Percentiles rank a stretch among this genome's conserved stretches.
Conservation (phyloP, 2,329 filamentous ascomycete species). For the Pseudogymnoascus sp. region DNA sequence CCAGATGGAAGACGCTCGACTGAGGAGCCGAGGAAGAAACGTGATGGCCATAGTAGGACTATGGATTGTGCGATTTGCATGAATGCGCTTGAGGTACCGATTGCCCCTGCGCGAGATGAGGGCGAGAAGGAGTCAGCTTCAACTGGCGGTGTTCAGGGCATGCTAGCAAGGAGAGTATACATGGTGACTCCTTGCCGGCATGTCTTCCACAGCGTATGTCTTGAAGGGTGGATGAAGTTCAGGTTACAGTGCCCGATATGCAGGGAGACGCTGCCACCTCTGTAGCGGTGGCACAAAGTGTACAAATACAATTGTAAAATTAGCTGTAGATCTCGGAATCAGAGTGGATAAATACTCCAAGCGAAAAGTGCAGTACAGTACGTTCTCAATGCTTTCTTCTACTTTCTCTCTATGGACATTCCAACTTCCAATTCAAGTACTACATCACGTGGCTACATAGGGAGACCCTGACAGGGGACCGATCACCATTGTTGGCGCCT, state of each 20-base stretch:
- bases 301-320: neutral
- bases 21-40: constrained; percentile 27
- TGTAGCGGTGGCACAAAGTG: constrained; percentile 40
- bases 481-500: neutral
- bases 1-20: constrained; percentile 28
- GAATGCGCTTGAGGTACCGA: constrained; percentile 80
- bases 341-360: neutral
- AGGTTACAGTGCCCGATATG: constrained; percentile 92
- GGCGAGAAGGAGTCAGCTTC: constrained; percentile 32
- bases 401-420: neutral
- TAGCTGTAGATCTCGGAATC: neutral
- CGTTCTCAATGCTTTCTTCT: neutral
- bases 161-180: constrained; percentile 73
- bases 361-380: neutral
- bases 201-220: constrained; percentile 84
- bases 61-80: constrained; percentile 96
- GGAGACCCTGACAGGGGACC: constrained; percentile 3
- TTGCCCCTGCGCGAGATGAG: constrained; percentile 53
- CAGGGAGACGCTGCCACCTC: constrained; percentile 74
- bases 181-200: constrained; percentile 98
- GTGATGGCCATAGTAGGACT: constrained; percentile 36
- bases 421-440: neutral
- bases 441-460: neutral
- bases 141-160: constrained; percentile 49
- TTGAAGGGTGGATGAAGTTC: constrained; percentile 95